These are phyloP conservation scores for Vitis cinerea DNA, from an alignment of 164 flowering plant species.

Conservation along the genomic window DNA sequence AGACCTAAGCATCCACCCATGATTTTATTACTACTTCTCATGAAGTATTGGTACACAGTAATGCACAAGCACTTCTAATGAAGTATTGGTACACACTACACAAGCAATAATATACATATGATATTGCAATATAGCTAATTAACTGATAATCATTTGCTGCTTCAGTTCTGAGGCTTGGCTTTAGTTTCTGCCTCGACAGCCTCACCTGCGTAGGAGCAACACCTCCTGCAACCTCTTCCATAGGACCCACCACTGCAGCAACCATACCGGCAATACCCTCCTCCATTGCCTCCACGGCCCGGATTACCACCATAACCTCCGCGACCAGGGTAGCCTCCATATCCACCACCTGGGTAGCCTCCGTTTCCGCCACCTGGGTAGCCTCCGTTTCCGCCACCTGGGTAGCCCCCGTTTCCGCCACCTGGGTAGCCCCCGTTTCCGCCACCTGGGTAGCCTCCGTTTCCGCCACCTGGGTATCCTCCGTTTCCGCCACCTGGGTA, in stretches of 20 bases:
- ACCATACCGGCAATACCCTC: slow-evolving; percentile 1
- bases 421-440: slow-evolving; percentile 11
- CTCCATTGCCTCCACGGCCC: slow-evolving; percentile 4
- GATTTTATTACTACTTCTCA: too few species aligned
- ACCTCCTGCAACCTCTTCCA: slow-evolving; percentile 16
- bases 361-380: slow-evolving; percentile 4
- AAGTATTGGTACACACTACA: too few species aligned
- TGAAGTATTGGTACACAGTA: too few species aligned
- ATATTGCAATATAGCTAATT: too few species aligned
- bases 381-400: slow-evolving; percentile 6
- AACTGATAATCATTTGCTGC: background rate
- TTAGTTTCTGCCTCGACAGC: slow-evolving; percentile 7
- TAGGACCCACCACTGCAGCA: slow-evolving; percentile 8
- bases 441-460: slow-evolving; percentile 1
- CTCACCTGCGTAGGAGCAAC: slow-evolving; percentile 22
- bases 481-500: slow-evolving; percentile 2
- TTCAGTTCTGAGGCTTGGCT: slow-evolving; percentile 10
- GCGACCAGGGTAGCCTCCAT: slow-evolving; percentile 15
- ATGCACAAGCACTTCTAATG: too few species aligned
- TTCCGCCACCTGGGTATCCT: slow-evolving; percentile 1
- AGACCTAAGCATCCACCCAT: too few species aligned
- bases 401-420: background rate
- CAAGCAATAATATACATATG: too few species aligned
- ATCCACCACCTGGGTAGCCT: slow-evolving; percentile 1
- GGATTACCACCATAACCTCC: slow-evolving; percentile 11